Percentiles rank a stretch among this genome's conserved stretches.
These are phyloP conservation scores for Zygosaccharomyces siamensis DNA, from an alignment of 805 yeast species.

Conservation along the genomic window DNA sequence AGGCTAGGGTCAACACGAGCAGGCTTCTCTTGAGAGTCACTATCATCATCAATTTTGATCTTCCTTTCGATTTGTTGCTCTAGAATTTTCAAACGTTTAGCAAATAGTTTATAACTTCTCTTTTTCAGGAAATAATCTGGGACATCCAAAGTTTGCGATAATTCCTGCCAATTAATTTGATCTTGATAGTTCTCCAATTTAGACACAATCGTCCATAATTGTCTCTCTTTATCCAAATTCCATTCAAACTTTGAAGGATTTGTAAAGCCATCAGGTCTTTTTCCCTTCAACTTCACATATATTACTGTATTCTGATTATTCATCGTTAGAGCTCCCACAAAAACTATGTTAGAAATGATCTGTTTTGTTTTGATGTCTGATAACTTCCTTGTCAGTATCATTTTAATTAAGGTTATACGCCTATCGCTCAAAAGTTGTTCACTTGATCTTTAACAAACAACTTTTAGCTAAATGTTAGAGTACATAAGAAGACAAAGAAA, in stretches of 20 bases:
- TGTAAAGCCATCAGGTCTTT: constrained; percentile 37
- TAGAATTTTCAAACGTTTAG: constrained; percentile 25
- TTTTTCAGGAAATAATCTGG: constrained; percentile 29
- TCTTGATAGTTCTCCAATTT: constrained; percentile 20
- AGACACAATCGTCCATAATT: constrained; percentile 31
- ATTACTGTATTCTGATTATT: constrained; percentile 35
- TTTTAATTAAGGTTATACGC: background rate
- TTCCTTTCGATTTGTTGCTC: constrained; percentile 24
- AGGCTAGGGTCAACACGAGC: constrained; percentile 6
- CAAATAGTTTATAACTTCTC: constrained; percentile 29
- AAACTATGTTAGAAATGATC: background rate
- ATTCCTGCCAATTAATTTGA: constrained; percentile 30
- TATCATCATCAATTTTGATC: constrained; percentile 10
- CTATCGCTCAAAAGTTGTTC: background rate
- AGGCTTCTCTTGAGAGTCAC: constrained; percentile 5
- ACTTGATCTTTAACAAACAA: constrained; percentile 1
- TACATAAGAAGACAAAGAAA: background rate
- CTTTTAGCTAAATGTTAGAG: background rate
- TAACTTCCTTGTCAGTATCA: background rate
- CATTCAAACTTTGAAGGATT: constrained; percentile 39
- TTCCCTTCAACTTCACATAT: constrained; percentile 42
- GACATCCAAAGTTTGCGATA: constrained; percentile 37
- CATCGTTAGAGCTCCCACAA: constrained; percentile 12
- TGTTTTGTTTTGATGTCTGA: background rate
- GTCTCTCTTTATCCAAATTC: constrained; percentile 32